phyloP scores from a whole-genome alignment of 108 stramenopile species.

The Skeletonema menzelii region DNA sequence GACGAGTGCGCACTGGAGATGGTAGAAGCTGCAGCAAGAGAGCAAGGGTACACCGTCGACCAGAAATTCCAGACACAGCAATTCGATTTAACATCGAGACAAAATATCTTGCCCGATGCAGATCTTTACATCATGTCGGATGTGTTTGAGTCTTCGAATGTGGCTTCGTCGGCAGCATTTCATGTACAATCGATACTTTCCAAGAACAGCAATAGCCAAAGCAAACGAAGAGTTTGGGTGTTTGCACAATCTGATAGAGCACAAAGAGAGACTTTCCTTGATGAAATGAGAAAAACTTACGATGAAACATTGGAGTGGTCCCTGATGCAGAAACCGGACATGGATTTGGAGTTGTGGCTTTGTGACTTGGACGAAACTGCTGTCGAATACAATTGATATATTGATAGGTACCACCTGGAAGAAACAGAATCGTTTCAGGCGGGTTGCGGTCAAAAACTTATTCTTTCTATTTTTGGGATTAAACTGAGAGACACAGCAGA shows the following conservation, averaged over 20 bases:
- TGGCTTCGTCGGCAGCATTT: conserved; percentile 67
- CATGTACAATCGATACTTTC: conserved; percentile 32
- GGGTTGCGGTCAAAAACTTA: not conserved
- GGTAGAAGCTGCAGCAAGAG: conserved; percentile 53
- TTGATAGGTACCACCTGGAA: too few species aligned
- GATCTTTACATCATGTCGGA: conserved; percentile 76
- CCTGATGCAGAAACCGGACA: conserved; percentile 15
- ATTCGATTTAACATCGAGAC: conserved; percentile 51
- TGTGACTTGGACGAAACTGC: conserved; percentile 67
- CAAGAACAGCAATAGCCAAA: not conserved
- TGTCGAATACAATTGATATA: conserved; percentile 39
- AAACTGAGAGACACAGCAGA: not conserved
- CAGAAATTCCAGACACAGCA: conserved; percentile 30
- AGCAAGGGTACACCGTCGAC: conserved; percentile 45
- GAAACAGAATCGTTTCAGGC: not conserved
- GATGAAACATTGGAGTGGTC: conserved; percentile 31
- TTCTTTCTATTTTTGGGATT: not conserved
- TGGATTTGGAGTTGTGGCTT: conserved; percentile 44
- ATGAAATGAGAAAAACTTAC: conserved; percentile 21
- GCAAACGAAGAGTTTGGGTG: conserved; percentile 57
- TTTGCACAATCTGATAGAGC: conserved; percentile 82
- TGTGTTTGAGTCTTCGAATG: conserved; percentile 70
- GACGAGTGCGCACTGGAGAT: conserved; percentile 60
- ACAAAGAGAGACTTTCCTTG: conserved; percentile 62
- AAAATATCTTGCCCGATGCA: conserved; percentile 34